Conservation (phyloP, 1,139 yeast genomes). For the Kodamaea sp. region DNA sequence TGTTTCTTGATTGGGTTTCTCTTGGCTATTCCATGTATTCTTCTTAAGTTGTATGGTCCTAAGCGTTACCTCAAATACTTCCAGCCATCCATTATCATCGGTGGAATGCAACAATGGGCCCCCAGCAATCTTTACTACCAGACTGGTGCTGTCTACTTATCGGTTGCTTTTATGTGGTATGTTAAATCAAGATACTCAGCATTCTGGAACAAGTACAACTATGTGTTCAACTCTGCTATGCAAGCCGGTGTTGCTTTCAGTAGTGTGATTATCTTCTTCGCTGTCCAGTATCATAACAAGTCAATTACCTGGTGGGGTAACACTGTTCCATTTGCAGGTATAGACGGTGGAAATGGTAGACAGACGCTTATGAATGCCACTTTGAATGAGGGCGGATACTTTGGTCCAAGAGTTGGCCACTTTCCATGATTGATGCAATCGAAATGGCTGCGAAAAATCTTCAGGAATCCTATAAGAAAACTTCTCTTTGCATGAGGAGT, state of each 20-base stretch:
- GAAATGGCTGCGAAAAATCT: too few relatives aligned
- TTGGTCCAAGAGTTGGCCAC: conserved; percentile 19
- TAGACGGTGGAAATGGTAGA: conserved; percentile 12
- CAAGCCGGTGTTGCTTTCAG: conserved; percentile 22
- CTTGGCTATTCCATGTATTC: conserved; percentile 28
- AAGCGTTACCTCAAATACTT: conserved; percentile 11
- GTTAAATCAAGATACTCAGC: conserved; percentile 16
- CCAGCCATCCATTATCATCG: conserved; percentile 21
- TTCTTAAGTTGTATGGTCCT: conserved; percentile 24
- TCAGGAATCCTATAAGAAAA: too few relatives aligned
- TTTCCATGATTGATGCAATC: too few relatives aligned
- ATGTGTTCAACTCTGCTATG: conserved; percentile 19
- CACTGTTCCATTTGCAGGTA: conserved; percentile 13
- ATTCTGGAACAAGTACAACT: conserved; percentile 24
- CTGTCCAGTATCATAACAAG: conserved; percentile 20
- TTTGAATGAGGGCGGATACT: conserved; percentile 16
- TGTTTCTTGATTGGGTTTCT: conserved; percentile 35
- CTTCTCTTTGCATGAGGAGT: too few relatives aligned
- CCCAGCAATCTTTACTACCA: conserved; percentile 20
- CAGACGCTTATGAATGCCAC: conserved; percentile 6
- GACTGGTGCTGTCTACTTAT: conserved; percentile 17
- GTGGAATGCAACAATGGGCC: conserved; percentile 19
- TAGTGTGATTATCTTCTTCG: conserved; percentile 20
- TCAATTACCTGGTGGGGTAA: conserved; percentile 23
- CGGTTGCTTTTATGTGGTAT: conserved; percentile 18